phyloP scores from a whole-genome alignment of 2,329 filamentous ascomycete genomes.

The Cladosporium colombiae region DNA sequence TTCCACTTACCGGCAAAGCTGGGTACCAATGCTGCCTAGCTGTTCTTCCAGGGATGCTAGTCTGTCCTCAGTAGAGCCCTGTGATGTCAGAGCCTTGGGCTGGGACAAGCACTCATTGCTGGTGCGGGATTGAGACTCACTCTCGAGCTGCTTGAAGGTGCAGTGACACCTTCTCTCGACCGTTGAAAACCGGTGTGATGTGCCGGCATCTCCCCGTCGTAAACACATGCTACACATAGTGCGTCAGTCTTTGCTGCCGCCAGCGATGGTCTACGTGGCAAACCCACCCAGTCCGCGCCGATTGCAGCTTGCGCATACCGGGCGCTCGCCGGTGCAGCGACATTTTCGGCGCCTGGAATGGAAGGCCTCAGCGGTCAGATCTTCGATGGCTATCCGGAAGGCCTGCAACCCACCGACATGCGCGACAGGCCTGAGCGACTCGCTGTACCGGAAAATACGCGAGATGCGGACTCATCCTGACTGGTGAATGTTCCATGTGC shows the following conservation, averaged over 20 bases:
- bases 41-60: not conserved
- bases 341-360: not conserved
- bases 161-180: not conserved
- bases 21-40: not conserved
- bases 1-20: not conserved
- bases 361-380: not conserved
- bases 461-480: too few relatives aligned
- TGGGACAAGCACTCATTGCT: not conserved
- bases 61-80: not conserved
- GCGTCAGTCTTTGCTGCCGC: not conserved
- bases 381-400: not conserved
- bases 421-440: constrained; percentile 3
- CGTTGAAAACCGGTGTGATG: not conserved
- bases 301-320: not conserved
- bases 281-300: not conserved
- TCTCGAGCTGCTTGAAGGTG: not conserved
- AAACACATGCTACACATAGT: not conserved
- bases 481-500: too few relatives aligned
- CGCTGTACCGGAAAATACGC: constrained; percentile 3
- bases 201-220: not conserved
- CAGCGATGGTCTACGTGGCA: not conserved
- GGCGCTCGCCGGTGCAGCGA: not conserved
- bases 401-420: not conserved
- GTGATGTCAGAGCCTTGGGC: not conserved
- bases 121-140: not conserved